These are phyloP conservation scores for Litsea cubeba DNA, from an alignment of 164 flowering plant genomes.

Conservation along the genomic window DNA sequence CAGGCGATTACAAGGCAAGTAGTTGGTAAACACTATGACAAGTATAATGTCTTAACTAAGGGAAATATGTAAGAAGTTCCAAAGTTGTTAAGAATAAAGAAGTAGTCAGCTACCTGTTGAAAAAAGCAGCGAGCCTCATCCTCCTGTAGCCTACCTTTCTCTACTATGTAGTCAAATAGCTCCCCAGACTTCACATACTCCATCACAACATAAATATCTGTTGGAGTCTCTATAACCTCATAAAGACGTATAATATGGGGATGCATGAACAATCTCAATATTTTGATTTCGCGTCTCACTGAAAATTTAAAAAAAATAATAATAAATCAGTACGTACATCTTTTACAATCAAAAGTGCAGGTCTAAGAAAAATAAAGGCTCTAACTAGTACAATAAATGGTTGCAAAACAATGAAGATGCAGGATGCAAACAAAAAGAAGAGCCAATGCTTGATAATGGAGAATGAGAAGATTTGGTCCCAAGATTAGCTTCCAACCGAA, in stretches of 20 bases:
- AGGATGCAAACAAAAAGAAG: too few species aligned
- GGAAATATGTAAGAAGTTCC: neutral
- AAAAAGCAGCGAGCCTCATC: conserved; percentile 39
- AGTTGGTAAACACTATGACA: neutral
- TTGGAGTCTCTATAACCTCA: conserved; percentile 37
- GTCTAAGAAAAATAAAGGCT: too few species aligned
- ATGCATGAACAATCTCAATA: conserved; percentile 35
- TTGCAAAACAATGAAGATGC: too few species aligned
- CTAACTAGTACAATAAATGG: too few species aligned
- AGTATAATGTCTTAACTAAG: neutral
- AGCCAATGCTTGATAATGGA: too few species aligned
- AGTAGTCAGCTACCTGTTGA: conserved; percentile 29
- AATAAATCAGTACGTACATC: neutral
- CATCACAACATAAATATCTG: conserved; percentile 43
- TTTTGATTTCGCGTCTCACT: conserved; percentile 45
- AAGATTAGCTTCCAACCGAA: too few species aligned
- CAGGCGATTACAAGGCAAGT: neutral
- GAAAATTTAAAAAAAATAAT: conserved; percentile 9
- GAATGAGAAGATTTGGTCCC: too few species aligned
- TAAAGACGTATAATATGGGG: conserved; percentile 41
- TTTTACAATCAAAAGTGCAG: too few species aligned
- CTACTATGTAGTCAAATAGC: conserved; percentile 39
- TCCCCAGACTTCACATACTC: conserved; percentile 46
- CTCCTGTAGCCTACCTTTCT: conserved; percentile 43
- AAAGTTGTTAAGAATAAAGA: neutral